Percentiles rank a stretch among this genome's conserved stretches.
Conservation (phyloP, 108 stramenopile genomes). For the Chaetoceros muelleri region DNA sequence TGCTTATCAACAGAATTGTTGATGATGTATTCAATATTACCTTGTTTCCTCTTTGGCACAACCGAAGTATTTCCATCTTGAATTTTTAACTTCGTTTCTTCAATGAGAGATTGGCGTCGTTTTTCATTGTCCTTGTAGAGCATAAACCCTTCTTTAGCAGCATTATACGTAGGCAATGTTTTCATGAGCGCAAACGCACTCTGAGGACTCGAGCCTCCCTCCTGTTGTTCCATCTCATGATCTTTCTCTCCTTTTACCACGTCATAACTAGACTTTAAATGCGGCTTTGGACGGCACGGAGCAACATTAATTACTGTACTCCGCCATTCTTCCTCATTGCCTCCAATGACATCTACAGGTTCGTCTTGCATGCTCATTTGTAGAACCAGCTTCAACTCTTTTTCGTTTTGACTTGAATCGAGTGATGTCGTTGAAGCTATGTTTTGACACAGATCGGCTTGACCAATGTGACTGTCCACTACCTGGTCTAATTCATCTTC, state of each 20-base stretch:
- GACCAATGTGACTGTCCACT: not conserved
- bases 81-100: not conserved
- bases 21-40: not conserved
- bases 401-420: too few species aligned
- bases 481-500: conserved; percentile 41
- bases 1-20: not conserved
- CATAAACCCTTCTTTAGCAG: not conserved
- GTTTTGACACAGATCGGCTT: not conserved
- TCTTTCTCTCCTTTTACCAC: not conserved
- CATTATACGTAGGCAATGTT: not conserved
- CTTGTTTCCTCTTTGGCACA: not conserved
- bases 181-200: not conserved
- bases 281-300: conserved; percentile 34
- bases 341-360: not conserved
- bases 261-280: too few species aligned
- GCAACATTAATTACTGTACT: conserved; percentile 1
- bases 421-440: not conserved
- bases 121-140: not conserved
- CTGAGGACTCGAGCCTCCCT: not conserved
- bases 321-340: not conserved
- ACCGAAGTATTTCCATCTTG: not conserved
- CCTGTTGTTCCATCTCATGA: not conserved
- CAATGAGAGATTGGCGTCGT: not conserved
- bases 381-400: not conserved
- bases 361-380: conserved; percentile 1